phyloP scores from a whole-genome alignment of 2,329 filamentous ascomycete species.

The Aspergillus quadrilineatus region DNA sequence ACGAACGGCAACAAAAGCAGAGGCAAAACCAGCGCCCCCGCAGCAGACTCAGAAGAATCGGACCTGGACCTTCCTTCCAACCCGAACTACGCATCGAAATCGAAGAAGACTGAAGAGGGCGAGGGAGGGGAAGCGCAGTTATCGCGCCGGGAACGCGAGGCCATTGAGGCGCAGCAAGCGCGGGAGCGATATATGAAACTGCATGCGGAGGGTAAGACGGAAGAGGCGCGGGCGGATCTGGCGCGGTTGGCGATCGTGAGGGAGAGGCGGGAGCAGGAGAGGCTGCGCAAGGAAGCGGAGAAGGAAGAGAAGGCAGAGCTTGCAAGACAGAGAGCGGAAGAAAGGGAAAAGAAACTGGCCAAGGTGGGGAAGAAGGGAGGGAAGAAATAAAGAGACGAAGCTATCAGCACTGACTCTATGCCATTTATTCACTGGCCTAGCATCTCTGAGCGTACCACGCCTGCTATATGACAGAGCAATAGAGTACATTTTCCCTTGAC shows the following conservation, averaged over 20 bases:
- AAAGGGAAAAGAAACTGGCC: conserved; percentile 34
- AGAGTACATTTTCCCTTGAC: background rate
- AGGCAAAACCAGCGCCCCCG: conserved; percentile 8
- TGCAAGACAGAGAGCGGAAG: conserved; percentile 38
- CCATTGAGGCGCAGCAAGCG: conserved; percentile 79
- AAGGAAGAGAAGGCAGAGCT: conserved; percentile 52
- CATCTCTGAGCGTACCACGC: no score
- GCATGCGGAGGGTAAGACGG: conserved; percentile 93
- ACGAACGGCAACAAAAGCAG: background rate
- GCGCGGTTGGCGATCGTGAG: conserved; percentile 78
- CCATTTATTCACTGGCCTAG: background rate
- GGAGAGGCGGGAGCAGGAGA: conserved; percentile 81
- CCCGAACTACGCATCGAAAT: conserved; percentile 73
- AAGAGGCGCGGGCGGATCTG: conserved; percentile 87
- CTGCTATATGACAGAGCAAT: background rate
- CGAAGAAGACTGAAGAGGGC: conserved; percentile 41
- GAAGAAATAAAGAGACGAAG: conserved; percentile 18
- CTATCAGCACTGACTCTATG: background rate
- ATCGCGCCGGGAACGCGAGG: conserved; percentile 70
- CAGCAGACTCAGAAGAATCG: conserved; percentile 38
- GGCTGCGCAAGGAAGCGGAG: conserved; percentile 76
- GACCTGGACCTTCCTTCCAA: conserved; percentile 64
- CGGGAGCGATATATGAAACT: conserved; percentile 89
- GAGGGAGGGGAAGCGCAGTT: conserved; percentile 59
- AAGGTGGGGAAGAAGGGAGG: conserved; percentile 39